Base-by-base conservation (phyloP, 768 basidiomycete species). In the Auricularia sp. region DNA sequence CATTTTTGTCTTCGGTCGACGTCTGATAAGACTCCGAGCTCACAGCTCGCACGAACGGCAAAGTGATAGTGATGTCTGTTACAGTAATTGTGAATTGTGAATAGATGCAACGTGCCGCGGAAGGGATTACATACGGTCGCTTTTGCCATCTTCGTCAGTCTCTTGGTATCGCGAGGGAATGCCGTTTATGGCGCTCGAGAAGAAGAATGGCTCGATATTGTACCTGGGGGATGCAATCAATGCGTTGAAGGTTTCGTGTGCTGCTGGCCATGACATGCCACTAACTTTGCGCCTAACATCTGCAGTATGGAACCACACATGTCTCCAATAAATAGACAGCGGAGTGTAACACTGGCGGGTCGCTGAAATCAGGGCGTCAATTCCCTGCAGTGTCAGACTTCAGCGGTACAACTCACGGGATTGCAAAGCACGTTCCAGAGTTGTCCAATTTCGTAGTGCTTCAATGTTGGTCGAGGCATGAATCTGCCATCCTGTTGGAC, bases 161-260 rank as follows among this genome's bases (percentile, higher is more conserved):
- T 86, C 85, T 67, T 85, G 81, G 61, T 82, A 88, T 63, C 85
- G 80, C 1, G 84, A 83, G 2, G 86, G 86, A 67, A 87, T 88
- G 85, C 85, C 86, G 66, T 83, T 85, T 2, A 84, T 70, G 1
- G 84, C 82, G 1, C 84, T 85, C 0, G 84, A 83, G 71, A 85
- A 87, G 70, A 83, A 87, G 71, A 87, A 86, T 0, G 85, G 85
- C 66, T 86, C 85, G 64, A 87, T 76, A 45, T 76, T 75, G 64
- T 82, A 84, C 70, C 85, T 80, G 54, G 8, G 34, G 14, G 11
- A 54, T 37, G 65, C 54, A 33, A 63, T 29, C 29, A 29, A 29
- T 29, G 29, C 29, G 29, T 29, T 29, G 29, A 29, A 29, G 29
- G 29, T 29, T 29, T 29, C 29, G 29, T 29, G 29, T 29, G 29